These are phyloP conservation scores for Myochromella boudieri DNA, from an alignment of 768 basidiomycete species.

Conservation along the genomic window DNA sequence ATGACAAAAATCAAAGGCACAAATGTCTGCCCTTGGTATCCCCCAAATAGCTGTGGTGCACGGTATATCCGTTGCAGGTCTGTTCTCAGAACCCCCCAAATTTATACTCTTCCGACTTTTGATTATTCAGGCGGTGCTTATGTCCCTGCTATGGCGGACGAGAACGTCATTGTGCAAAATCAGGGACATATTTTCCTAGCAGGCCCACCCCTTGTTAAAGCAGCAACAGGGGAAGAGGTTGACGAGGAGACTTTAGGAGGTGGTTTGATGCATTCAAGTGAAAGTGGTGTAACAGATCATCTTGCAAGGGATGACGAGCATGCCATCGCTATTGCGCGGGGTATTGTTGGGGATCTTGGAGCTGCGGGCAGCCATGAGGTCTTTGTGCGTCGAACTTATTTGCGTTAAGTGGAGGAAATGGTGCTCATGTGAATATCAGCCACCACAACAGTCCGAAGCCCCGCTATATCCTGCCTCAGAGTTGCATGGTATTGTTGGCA, in stretches of 20 bases:
- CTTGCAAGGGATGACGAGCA: constrained; percentile 85
- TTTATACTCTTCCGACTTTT: not conserved
- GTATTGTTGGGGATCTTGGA: constrained; percentile 78
- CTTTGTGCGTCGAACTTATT: constrained; percentile 39
- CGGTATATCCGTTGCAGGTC: constrained; percentile 90
- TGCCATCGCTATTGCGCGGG: constrained; percentile 77
- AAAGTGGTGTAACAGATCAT: constrained; percentile 90
- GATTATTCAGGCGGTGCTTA: constrained; percentile 73
- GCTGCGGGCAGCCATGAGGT: constrained; percentile 49
- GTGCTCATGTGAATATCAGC: constrained; percentile 35
- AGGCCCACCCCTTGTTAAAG: constrained; percentile 92
- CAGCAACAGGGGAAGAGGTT: constrained; percentile 90
- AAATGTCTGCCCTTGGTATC: constrained; percentile 89
- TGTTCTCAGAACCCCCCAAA: constrained; percentile 2
- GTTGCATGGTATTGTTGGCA: constrained; percentile 88
- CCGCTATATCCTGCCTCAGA: constrained; percentile 82
- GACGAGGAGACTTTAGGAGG: constrained; percentile 93
- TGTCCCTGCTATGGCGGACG: constrained; percentile 96
- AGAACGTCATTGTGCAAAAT: constrained; percentile 86
- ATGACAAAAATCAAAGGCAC: constrained; percentile 52
- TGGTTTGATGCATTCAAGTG: constrained; percentile 87
- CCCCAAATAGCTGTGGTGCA: constrained; percentile 94
- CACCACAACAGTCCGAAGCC: constrained; percentile 57
- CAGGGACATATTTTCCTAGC: constrained; percentile 95
- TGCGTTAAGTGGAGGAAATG: not conserved